phyloP scores from a whole-genome alignment of 345 rosid species.

The Crucihimalaya himalaica region DNA sequence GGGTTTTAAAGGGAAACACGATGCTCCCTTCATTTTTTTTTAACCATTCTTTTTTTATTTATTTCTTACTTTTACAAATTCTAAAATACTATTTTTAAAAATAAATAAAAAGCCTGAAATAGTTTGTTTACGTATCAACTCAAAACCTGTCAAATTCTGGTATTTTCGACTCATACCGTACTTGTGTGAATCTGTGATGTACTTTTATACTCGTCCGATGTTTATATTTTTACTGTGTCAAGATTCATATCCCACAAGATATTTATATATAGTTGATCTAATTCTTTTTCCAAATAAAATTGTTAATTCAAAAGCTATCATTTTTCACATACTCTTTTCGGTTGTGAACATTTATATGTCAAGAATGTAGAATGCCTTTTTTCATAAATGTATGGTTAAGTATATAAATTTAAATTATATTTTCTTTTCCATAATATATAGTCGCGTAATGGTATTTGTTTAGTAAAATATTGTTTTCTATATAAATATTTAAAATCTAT shows the following conservation, averaged over 20 bases:
- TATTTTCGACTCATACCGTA: not conserved
- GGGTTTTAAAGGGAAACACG: slow-evolving; percentile 30
- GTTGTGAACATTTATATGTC: not conserved
- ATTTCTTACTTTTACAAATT: not conserved
- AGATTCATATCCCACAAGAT: not conserved
- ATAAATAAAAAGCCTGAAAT: slow-evolving; percentile 17
- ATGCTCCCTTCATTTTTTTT: slow-evolving; percentile 16
- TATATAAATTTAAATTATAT: not conserved
- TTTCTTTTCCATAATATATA: not conserved
- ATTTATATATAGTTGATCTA: not conserved
- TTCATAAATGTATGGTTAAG: not conserved
- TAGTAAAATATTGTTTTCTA: not conserved
- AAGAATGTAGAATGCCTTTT: not conserved
- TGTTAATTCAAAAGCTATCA: not conserved
- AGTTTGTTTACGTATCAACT: slow-evolving; percentile 7
- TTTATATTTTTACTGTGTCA: not conserved
- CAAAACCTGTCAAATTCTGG: slow-evolving; percentile 13
- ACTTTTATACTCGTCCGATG: not conserved
- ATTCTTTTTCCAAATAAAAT: not conserved
- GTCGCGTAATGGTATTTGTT: too few relatives aligned
- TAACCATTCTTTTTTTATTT: slow-evolving; percentile 26
- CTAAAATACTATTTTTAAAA: slow-evolving; percentile 19
- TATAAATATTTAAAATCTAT: not conserved
- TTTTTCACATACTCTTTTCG: not conserved
- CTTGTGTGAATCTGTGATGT: not conserved